Evolutionary conservation across 371 early-diverging fungal species (phyloP), one percentile per base, ranked within the genome.

Genomic region (Apophysomyces variabilis): DNA sequence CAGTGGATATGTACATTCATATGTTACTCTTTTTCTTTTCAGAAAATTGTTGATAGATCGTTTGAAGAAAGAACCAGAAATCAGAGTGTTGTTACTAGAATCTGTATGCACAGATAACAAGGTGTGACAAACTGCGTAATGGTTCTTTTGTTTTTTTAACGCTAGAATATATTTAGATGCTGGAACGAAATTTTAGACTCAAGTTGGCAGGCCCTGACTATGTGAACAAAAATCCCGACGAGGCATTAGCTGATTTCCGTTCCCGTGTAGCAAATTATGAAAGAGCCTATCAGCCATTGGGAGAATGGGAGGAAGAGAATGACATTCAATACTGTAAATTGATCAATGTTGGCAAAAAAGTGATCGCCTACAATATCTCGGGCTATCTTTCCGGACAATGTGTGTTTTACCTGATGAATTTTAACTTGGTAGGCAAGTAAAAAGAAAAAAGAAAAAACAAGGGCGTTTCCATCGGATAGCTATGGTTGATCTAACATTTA

Each of bases 171-270:
- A 50, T 70, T 7, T 75, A 82, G 66, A 84, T 93, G 1, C 71
- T 95, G 21, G 90, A 90, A 56, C 73, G 86, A 4, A 95, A 95
- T 69, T 90, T 95, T 62, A 70, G 85, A 26, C 86, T 95, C 81
- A 95, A 95, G 73, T 72, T 93, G 46, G 81, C 85, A 38, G 90
- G 91, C 4, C 96, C 95, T 1, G 96, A 95, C 72, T 95, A 95
- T 75, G 79, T 83, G 50, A 79, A 87, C 63, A 88, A 89, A 71
- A 85, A 89, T 60, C 87, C 87, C 5, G 82, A 83, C 11, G 69
- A 74, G 44, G 95, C 96, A 32, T 71, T 91, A 18, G 77, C 76
- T 7, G 96, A 95, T 74, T 95, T 95, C 70, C 77, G 72, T 57
- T 84, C 84, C 6, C 82, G 96, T 44, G 91, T 93, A 57, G 79